These are phyloP conservation scores for Lentinula lateritia DNA, from an alignment of 768 basidiomycete species.

Conservation along the genomic window DNA sequence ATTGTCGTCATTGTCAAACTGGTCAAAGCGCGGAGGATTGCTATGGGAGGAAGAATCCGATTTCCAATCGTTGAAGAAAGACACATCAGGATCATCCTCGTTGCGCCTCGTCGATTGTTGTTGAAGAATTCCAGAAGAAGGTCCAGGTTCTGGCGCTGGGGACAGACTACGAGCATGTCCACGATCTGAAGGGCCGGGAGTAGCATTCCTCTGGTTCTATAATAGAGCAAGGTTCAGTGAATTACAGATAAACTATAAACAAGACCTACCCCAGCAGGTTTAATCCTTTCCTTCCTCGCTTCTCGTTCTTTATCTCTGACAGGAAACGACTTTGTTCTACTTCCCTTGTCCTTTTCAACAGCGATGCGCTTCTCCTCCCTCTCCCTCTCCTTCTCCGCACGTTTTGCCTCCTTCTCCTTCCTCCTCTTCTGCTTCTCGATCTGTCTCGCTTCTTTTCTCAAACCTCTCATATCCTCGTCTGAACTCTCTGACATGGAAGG, in stretches of 20 bases:
- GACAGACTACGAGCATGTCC: background rate
- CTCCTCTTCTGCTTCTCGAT: background rate
- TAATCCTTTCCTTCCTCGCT: background rate
- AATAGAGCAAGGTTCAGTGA: too few species aligned
- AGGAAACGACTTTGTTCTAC: background rate
- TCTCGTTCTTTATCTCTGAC: background rate
- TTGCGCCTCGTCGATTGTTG: background rate
- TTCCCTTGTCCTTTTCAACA: background rate
- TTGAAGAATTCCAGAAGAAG: background rate
- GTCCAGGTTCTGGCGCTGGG: background rate
- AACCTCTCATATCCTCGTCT: slow-evolving; percentile 1
- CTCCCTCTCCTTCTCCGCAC: background rate
- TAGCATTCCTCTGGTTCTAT: background rate
- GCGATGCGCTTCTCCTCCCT: background rate
- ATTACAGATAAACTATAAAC: background rate
- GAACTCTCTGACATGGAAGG: background rate
- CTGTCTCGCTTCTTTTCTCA: background rate
- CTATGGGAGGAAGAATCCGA: background rate
- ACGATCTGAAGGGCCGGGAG: background rate
- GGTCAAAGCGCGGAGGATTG: background rate
- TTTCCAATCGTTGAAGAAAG: background rate
- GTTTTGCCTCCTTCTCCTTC: background rate
- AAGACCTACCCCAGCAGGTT: background rate
- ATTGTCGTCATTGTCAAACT: background rate
- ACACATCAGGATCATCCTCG: background rate